Evolutionary conservation across 768 basidiomycete genomes (phyloP).

Genomic region (Sporobolomyces pararoseus): DNA sequence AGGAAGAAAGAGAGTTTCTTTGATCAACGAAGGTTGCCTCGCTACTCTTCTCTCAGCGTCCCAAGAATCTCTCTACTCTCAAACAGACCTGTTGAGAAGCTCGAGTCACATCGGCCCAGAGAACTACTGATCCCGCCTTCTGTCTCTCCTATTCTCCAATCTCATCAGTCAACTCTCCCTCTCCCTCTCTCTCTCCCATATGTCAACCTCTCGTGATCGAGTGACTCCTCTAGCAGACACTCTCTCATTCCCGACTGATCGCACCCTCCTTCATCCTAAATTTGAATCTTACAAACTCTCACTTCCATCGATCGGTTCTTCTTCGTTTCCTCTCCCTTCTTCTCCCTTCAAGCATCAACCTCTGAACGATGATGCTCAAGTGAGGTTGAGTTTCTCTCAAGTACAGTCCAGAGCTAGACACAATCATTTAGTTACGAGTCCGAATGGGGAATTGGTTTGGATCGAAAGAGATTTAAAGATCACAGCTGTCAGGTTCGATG

Average conservation of each 20-base stretch:
- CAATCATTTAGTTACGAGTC: slow-evolving; percentile 36
- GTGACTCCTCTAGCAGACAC: too few species aligned
- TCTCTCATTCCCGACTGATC: slow-evolving; percentile 25
- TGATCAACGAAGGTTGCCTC: too few species aligned
- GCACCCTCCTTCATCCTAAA: slow-evolving; percentile 34
- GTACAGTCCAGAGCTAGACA: slow-evolving; percentile 33
- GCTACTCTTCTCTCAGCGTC: too few species aligned
- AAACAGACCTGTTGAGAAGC: too few species aligned
- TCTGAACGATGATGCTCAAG: slow-evolving; percentile 19
- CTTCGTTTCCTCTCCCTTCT: not conserved
- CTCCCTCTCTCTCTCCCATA: too few species aligned
- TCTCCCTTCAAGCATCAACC: not conserved
- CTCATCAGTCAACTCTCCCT: too few species aligned
- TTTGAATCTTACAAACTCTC: slow-evolving; percentile 44
- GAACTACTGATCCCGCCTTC: too few species aligned
- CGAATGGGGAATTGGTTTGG: slow-evolving; percentile 21
- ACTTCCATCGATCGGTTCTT: not conserved
- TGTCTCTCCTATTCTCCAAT: too few species aligned
- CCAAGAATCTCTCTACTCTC: too few species aligned
- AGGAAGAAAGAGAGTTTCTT: not conserved
- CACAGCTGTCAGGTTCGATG: slow-evolving; percentile 21
- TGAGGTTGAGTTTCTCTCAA: slow-evolving; percentile 33
- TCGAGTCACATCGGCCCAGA: too few species aligned
- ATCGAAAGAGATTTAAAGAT: slow-evolving; percentile 33
- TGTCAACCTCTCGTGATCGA: too few species aligned